Evolutionary conservation across 495 filamentous ascomycete species (phyloP), one percentile per base, ranked within the genome.

Genomic region (Aspergillus saccharolyticus): DNA sequence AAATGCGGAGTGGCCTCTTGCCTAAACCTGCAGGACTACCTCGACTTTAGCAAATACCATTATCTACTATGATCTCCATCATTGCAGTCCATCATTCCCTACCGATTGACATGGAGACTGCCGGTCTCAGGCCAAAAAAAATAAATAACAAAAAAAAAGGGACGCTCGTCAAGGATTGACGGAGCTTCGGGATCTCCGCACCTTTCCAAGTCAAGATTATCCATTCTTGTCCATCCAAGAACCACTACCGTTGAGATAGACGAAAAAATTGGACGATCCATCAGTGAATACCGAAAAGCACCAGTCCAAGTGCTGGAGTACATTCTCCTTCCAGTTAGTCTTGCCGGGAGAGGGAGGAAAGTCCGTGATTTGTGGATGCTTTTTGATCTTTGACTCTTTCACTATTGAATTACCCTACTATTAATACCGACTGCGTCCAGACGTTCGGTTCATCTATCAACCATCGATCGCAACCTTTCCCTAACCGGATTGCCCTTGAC

Each of bases 1-100:
- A 63, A 63, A 59, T 63, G 60, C 60, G 21, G 47, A 50, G 22
- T 16, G 46, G 46, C 46, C 46, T 49, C 46, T 39, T 39, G 33
- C 33, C 33, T 39, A 39, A 39, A n/a, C 44, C 17, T 47, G 44
- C 44, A 47, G 44, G 19, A 49, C 12, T 22, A 25, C 46, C 33
- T 39, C 33, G 14, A 28, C 25, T 28, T 28, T 3, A 28, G 25
- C 9, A 4, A 28, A 3, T 28, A 28, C 9, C 25, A 4, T 6
- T 12, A 39, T 39, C 2, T 10, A 8, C 33, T 39, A 39, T 12
- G 33, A 39, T 39, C 33, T 39, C 33, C 33, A 39, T 39, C 12
- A 39, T 39, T 28, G n/a, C n/a, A n/a, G n/a, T n/a, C n/a, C n/a
- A n/a, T n/a, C 25, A 28, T 28, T 28, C 4, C 33, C 33, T 12